Evolutionary conservation across 345 rosid genomes (phyloP).

Genomic region (Aquilaria sinensis): DNA sequence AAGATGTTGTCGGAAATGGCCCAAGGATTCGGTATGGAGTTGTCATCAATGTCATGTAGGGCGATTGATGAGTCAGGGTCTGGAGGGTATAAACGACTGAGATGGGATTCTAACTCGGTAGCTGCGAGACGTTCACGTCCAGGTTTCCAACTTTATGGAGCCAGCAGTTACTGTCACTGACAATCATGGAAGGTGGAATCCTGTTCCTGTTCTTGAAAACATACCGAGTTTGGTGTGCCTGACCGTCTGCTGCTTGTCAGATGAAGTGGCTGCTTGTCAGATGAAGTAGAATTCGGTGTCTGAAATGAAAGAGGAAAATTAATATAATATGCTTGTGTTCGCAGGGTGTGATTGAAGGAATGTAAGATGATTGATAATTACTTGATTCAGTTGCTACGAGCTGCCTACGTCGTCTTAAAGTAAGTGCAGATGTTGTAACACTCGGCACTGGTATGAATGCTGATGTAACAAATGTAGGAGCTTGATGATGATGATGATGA

Average conservation of each 20-base stretch:
- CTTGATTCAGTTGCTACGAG: too few relatives aligned
- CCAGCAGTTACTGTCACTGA: constrained; percentile 12
- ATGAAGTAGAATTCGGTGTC: not conserved
- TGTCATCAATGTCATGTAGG: constrained; percentile 13
- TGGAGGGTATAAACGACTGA: constrained; percentile 10
- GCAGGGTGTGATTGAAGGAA: not conserved
- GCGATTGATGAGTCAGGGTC: constrained; percentile 7
- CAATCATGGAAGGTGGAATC: not conserved
- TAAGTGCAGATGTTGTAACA: too few relatives aligned
- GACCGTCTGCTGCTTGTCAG: not conserved
- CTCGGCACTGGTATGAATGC: too few relatives aligned
- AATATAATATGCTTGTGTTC: not conserved
- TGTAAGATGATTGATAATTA: too few relatives aligned
- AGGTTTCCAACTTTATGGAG: constrained; percentile 12
- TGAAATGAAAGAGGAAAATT: not conserved
- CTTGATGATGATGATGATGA: too few relatives aligned
- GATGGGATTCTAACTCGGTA: constrained; percentile 14
- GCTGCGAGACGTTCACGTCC: not conserved
- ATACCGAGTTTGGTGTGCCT: not conserved
- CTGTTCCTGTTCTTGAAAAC: not conserved
- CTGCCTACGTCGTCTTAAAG: too few relatives aligned
- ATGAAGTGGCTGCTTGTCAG: not conserved
- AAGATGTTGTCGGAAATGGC: constrained; percentile 43
- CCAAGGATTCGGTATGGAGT: constrained; percentile 20
- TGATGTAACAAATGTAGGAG: too few relatives aligned